These are phyloP conservation scores for Pezicula neosporulosa DNA, from an alignment of 2,329 filamentous ascomycete species.

Conservation along the genomic window DNA sequence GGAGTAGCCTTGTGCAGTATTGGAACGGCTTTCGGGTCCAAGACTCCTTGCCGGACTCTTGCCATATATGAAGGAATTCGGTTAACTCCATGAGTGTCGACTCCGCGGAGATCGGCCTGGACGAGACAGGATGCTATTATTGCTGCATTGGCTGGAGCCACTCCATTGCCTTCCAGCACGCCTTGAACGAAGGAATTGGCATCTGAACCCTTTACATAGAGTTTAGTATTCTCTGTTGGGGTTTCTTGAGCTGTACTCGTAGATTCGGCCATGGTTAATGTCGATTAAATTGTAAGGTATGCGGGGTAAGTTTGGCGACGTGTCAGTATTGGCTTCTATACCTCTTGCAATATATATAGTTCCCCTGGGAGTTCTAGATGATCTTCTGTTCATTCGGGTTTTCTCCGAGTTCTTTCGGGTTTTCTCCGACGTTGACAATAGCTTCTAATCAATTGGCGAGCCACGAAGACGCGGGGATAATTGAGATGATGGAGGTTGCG, in stretches of 20 bases:
- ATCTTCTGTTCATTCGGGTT: too few relatives aligned
- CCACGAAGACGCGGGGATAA: too few relatives aligned
- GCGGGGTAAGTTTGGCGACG: neutral
- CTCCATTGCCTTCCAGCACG: constrained; percentile 58
- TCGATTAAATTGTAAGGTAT: neutral
- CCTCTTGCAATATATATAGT: too few relatives aligned
- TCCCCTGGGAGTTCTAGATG: too few relatives aligned
- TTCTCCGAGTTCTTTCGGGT: too few relatives aligned
- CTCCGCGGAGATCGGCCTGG: constrained; percentile 71
- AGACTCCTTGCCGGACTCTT: constrained; percentile 66
- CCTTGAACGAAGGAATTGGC: constrained; percentile 41
- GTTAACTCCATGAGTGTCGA: constrained; percentile 78
- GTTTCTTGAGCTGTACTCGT: neutral
- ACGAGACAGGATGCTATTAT: constrained; percentile 67
- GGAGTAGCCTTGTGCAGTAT: constrained; percentile 61
- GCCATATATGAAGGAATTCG: constrained; percentile 75
- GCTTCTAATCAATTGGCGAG: too few relatives aligned
- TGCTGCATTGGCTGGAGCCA: constrained; percentile 52
- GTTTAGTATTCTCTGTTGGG: neutral
- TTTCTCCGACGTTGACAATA: too few relatives aligned
- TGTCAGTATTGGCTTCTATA: neutral
- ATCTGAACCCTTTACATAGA: neutral
- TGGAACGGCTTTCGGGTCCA: constrained; percentile 59
- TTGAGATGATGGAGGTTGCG: too few relatives aligned
- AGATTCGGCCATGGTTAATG: neutral